A percentile compares a stretch with the other conserved stretches of the same genome.
phyloP scores from a whole-genome alignment of 305 asterid species.

The Andrographis paniculata region DNA sequence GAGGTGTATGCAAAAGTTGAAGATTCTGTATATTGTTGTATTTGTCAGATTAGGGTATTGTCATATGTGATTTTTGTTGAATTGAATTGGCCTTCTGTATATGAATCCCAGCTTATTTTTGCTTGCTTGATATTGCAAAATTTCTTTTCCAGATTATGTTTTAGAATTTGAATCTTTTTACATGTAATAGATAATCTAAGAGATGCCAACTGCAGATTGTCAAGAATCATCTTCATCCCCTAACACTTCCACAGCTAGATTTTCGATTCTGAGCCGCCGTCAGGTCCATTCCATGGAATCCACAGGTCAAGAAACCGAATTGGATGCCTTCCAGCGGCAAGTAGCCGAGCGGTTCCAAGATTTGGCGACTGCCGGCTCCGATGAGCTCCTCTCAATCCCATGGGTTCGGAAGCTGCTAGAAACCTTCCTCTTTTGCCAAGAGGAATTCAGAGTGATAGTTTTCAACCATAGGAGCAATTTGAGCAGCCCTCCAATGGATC shows the following conservation, averaged over 20 bases:
- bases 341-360: constrained; percentile 55
- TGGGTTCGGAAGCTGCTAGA: constrained; percentile 78
- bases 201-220: constrained; percentile 68
- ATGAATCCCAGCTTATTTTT: too few relatives aligned
- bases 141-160: too few relatives aligned
- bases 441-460: constrained; percentile 53
- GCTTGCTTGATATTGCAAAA: too few relatives aligned
- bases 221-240: constrained; percentile 58
- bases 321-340: constrained; percentile 53
- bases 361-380: constrained; percentile 30
- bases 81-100: too few relatives aligned
- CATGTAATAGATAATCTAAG: constrained; percentile 5
- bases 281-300: constrained; percentile 84
- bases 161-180: too few relatives aligned
- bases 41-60: too few relatives aligned
- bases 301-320: constrained; percentile 35
- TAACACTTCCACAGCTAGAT: constrained; percentile 39
- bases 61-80: too few relatives aligned
- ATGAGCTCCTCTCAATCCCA: constrained; percentile 49
- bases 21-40: too few relatives aligned
- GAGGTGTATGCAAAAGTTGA: too few relatives aligned
- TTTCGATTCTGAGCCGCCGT: constrained; percentile 57
- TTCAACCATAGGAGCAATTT: constrained; percentile 31
- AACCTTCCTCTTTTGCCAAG: constrained; percentile 62
- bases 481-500: constrained; percentile 54